Conservation (phyloP, 1,139 yeast genomes). For the Lodderomyces jiufengensis region DNA sequence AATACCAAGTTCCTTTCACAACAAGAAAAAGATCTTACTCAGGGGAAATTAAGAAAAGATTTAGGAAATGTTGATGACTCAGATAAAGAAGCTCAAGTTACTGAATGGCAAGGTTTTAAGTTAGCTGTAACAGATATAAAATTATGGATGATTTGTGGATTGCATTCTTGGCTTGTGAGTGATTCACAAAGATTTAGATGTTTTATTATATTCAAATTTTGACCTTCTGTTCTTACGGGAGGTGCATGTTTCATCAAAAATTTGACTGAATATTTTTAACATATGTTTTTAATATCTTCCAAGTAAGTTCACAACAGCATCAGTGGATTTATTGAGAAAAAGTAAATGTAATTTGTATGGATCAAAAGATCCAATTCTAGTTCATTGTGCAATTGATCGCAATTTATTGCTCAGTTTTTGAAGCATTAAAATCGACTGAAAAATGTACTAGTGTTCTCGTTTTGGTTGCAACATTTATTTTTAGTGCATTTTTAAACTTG, state of each 20-base stretch:
- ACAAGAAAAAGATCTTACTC: constrained; percentile 48
- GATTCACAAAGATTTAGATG: no score
- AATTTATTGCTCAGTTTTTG: constrained; percentile 50
- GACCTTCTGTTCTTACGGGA: constrained; percentile 54
- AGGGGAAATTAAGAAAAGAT: constrained; percentile 39
- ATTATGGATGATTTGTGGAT: constrained; percentile 45
- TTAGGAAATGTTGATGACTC: constrained; percentile 38
- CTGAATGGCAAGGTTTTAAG: constrained; percentile 33
- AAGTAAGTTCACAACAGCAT: no score
- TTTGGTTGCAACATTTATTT: constrained; percentile 53
- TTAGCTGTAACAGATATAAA: constrained; percentile 43
- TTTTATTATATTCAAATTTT: constrained; percentile 61
- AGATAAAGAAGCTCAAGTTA: constrained; percentile 31
- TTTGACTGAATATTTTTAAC: no score
- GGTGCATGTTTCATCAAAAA: no score
- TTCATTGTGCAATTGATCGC: constrained; percentile 48
- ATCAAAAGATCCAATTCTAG: no score
- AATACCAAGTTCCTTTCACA: constrained; percentile 47
- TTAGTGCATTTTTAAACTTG: no score
- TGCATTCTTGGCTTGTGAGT: constrained; percentile 49
- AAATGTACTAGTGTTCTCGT: constrained; percentile 58
- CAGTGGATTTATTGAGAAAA: no score
- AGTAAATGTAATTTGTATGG: no score
- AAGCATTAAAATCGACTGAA: constrained; percentile 55
- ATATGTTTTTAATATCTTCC: no score